Conservation (phyloP, 108 stramenopile species). For the Cyclostephanos tholiformis region DNA sequence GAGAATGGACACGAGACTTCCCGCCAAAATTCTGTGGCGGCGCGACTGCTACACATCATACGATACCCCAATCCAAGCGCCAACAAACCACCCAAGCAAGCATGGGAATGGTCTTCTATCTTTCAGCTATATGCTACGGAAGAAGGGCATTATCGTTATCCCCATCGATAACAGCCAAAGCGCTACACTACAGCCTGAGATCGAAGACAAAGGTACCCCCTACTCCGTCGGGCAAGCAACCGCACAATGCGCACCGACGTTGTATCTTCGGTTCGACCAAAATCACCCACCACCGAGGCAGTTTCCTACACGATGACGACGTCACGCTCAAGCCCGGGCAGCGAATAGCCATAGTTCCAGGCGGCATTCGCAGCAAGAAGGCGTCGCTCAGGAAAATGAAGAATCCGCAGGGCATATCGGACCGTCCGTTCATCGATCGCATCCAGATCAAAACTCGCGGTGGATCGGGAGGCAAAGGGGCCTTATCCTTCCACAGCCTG, state of each 20-base stretch:
- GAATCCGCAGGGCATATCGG: neutral
- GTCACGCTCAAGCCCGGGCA: constrained; percentile 18
- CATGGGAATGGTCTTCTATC: neutral
- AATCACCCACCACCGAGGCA: constrained; percentile 7
- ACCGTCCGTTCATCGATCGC: constrained; percentile 70
- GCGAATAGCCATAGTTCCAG: constrained; percentile 13
- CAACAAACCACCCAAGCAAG: no score
- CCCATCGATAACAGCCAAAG: neutral
- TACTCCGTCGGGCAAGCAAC: neutral
- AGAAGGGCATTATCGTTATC: neutral
- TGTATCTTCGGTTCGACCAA: neutral
- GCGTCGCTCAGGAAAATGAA: neutral
- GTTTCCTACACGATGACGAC: neutral
- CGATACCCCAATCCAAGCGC: no score
- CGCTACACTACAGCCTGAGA: neutral
- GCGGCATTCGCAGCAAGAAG: constrained; percentile 1
- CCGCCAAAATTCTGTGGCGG: no score
- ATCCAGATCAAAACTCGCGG: constrained; percentile 68
- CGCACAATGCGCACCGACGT: constrained; percentile 7
- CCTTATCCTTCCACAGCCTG: constrained; percentile 55
- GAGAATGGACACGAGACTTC: no score
- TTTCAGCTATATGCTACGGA: neutral
- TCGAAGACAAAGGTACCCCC: neutral
- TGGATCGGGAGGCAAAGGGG: constrained; percentile 77
- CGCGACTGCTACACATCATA: no score